Evolutionary conservation across 805 yeast genomes (phyloP).

Genomic region (Candida xyloterini): DNA sequence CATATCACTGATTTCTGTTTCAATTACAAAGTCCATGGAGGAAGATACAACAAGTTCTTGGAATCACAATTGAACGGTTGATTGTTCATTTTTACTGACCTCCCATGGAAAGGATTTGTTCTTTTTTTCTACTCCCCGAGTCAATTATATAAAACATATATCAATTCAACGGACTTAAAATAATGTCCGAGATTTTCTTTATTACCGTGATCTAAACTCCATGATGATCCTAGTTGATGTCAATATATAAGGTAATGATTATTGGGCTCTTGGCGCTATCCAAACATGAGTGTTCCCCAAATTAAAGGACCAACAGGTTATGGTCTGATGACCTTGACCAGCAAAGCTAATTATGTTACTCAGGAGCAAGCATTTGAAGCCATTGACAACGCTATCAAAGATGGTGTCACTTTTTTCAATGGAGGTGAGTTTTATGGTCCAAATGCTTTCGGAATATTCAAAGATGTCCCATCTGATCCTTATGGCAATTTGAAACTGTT

Average conservation of each 20-base stretch:
- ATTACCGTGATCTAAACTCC: too few relatives aligned
- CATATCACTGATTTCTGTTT: conserved; percentile 21
- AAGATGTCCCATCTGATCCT: neutral
- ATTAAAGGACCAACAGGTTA: conserved; percentile 46
- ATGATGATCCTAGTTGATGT: too few relatives aligned
- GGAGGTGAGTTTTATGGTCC: conserved; percentile 78
- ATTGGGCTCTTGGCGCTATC: too few relatives aligned
- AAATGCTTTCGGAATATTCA: conserved; percentile 28
- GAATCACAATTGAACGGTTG: neutral
- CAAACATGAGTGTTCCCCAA: neutral
- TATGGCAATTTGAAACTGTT: conserved; percentile 55
- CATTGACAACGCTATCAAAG: conserved; percentile 49
- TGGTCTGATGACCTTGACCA: conserved; percentile 82
- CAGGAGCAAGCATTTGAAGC: conserved; percentile 50
- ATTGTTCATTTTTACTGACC: too few relatives aligned
- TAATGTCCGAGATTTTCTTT: too few relatives aligned
- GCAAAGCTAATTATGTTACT: conserved; percentile 57
- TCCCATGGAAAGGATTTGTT: too few relatives aligned
- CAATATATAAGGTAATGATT: too few relatives aligned
- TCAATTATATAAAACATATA: too few relatives aligned
- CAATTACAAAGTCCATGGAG: neutral
- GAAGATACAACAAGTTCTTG: neutral
- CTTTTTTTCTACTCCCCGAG: too few relatives aligned
- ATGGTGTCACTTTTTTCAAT: conserved; percentile 55
- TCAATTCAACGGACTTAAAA: too few relatives aligned